Conservation (phyloP, 2,329 filamentous ascomycete species). For the Phyllosticta paracitricarpa region DNA sequence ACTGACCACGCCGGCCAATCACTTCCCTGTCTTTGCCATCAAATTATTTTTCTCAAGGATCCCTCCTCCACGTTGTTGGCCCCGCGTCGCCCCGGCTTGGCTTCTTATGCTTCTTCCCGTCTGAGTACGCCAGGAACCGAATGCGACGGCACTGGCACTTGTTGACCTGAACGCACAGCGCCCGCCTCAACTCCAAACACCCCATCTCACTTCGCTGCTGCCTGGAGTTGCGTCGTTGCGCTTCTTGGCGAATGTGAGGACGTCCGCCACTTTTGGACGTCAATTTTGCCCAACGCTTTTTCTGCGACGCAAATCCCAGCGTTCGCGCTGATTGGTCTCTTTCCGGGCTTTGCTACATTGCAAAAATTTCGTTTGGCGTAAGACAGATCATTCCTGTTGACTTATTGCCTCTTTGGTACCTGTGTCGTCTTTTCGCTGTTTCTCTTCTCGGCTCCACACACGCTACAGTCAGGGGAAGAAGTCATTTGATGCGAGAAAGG, state of each 20-base stretch:
- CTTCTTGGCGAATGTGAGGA: too few relatives aligned
- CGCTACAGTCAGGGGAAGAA: too few relatives aligned
- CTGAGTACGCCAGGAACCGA: not conserved
- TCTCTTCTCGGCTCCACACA: too few relatives aligned
- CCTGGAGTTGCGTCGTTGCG: too few relatives aligned
- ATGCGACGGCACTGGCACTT: not conserved
- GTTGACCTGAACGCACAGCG: not conserved
- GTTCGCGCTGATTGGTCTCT: too few relatives aligned
- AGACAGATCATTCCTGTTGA: too few relatives aligned
- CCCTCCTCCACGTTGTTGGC: too few relatives aligned
- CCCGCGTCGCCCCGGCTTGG: not conserved
- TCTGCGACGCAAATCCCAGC: not conserved
- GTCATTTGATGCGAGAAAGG: too few relatives aligned
- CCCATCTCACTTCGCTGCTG: not conserved
- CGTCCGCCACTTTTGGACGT: not conserved
- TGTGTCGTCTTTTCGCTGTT: too few relatives aligned
- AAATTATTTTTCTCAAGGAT: not conserved
- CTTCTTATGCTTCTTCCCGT: not conserved
- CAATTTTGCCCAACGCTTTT: not conserved
- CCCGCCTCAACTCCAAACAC: not conserved
- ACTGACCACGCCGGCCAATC: not conserved
- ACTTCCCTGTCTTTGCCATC: not conserved
- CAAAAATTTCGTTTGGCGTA: too few relatives aligned
- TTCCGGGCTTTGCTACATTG: too few relatives aligned
- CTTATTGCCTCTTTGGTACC: too few relatives aligned